Conservation (phyloP, 164 flowering plant genomes). For the Litsea cubeba region DNA sequence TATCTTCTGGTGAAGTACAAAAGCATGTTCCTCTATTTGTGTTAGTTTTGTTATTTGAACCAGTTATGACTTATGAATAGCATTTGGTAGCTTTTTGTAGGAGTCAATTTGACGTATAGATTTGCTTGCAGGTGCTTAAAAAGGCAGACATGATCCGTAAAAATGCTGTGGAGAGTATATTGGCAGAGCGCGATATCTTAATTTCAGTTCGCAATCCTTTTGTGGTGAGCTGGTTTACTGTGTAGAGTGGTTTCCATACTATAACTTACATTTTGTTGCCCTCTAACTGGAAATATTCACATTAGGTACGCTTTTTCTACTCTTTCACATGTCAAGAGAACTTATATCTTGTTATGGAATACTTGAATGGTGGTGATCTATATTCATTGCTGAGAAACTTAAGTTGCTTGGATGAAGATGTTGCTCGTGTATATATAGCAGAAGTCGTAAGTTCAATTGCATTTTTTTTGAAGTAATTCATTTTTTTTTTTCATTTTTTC, state of each 20-base stretch:
- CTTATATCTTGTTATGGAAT: conserved; percentile 98
- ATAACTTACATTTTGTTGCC: neutral
- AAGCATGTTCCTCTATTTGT: neutral
- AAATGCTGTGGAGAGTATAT: conserved; percentile 98
- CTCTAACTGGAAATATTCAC: conserved; percentile 24
- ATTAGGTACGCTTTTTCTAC: conserved; percentile 98
- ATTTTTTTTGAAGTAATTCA: conserved; percentile 1
- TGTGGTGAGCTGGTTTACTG: conserved; percentile 72
- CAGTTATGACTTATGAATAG: neutral
- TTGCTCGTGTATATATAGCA: conserved; percentile 91
- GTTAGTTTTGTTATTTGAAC: neutral
- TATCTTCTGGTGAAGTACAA: too few relatives aligned
- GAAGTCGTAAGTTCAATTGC: conserved; percentile 84
- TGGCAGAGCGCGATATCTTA: conserved; percentile 96
- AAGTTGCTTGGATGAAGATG: conserved; percentile 97
- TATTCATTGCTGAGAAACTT: conserved; percentile 92
- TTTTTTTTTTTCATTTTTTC: neutral
- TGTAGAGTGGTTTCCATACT: neutral
- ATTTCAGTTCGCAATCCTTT: conserved; percentile 97
- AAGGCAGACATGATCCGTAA: conserved; percentile 99
- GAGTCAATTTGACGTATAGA: neutral
- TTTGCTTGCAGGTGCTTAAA: conserved; percentile 62
- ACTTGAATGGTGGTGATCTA: conserved; percentile 98
- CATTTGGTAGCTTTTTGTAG: neutral
- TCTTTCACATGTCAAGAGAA: conserved; percentile 98